Conservation (phyloP, 2,329 filamentous ascomycete species). For the Intubia oerlemansii region DNA sequence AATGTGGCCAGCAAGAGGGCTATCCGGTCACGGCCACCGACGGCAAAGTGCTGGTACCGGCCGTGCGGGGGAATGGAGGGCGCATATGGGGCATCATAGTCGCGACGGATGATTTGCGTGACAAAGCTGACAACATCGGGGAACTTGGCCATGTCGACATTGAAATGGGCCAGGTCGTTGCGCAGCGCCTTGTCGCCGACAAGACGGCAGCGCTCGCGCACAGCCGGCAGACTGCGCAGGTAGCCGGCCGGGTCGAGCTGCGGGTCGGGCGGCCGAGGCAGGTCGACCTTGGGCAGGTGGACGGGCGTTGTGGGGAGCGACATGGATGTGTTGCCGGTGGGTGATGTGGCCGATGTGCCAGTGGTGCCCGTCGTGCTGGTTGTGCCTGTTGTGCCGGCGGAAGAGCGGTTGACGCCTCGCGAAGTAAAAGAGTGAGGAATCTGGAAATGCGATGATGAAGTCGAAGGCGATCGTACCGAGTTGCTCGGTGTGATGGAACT, state of each 20-base stretch:
- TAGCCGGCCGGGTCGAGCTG: constrained; percentile 72
- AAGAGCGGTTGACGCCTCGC: constrained; percentile 23
- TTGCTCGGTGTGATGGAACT: too few relatives aligned
- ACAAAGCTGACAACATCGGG: constrained; percentile 68
- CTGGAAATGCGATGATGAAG: too few relatives aligned
- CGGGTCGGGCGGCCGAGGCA: constrained; percentile 61
- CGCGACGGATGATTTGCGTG: constrained; percentile 69
- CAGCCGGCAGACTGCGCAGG: constrained; percentile 70
- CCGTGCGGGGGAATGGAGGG: constrained; percentile 63
- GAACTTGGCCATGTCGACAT: constrained; percentile 73
- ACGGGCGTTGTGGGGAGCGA: constrained; percentile 15
- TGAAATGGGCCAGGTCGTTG: constrained; percentile 67
- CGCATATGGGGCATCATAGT: constrained; percentile 30
- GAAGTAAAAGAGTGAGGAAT: constrained; percentile 32
- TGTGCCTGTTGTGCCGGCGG: constrained; percentile 27
- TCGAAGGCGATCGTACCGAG: too few relatives aligned
- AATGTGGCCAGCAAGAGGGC: constrained; percentile 50
- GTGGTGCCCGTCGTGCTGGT: too few relatives aligned
- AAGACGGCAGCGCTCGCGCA: constrained; percentile 57
- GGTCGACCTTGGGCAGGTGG: constrained; percentile 50
- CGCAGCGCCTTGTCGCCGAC: constrained; percentile 56
- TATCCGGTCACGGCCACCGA: constrained; percentile 56
- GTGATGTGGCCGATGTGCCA: constrained; percentile 3
- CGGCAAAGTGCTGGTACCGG: constrained; percentile 64
- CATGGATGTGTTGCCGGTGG: too few relatives aligned